Evolutionary conservation across 2,329 filamentous ascomycete species (phyloP).

Genomic region (Diaporthe capsici): DNA sequence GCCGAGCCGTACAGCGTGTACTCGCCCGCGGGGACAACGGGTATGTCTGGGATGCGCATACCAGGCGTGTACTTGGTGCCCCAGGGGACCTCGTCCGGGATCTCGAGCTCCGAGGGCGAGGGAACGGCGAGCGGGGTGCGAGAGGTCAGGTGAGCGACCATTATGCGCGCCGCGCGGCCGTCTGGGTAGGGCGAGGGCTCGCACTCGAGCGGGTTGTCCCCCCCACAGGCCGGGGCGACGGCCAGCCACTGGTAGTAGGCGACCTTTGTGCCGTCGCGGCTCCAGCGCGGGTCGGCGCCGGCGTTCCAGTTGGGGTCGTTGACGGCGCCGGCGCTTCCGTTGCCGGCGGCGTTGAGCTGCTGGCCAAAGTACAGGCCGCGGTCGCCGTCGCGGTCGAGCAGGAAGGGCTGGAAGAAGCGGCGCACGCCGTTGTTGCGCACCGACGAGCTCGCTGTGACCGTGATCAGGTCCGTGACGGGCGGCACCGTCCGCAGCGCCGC

Average conservation of each 20-base stretch:
- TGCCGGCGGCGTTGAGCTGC: slow-evolving; percentile 56
- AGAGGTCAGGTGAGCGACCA: slow-evolving; percentile 56
- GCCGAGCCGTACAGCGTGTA: slow-evolving; percentile 17
- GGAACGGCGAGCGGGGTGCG: slow-evolving; percentile 47
- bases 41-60: background rate
- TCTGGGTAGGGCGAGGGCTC: slow-evolving; percentile 55
- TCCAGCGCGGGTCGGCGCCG: slow-evolving; percentile 59
- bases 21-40: background rate
- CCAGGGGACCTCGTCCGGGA: slow-evolving; percentile 53
- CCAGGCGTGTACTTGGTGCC: slow-evolving; percentile 36
- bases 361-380: slow-evolving; percentile 60
- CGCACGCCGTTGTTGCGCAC: slow-evolving; percentile 61
- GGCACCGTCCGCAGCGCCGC: slow-evolving; percentile 57
- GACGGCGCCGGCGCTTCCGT: slow-evolving; percentile 52
- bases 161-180: slow-evolving; percentile 55
- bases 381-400: slow-evolving; percentile 61
- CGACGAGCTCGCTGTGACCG: slow-evolving; percentile 52
- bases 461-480: slow-evolving; percentile 56
- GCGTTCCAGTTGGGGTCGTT: slow-evolving; percentile 64
- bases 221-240: slow-evolving; percentile 58
- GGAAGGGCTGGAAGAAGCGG: slow-evolving; percentile 61
- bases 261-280: slow-evolving; percentile 58
- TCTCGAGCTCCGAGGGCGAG: slow-evolving; percentile 44
- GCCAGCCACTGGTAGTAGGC: slow-evolving; percentile 59
- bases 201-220: slow-evolving; percentile 58